Evolutionary conservation across 2,329 filamentous ascomycete species (phyloP).

Genomic region (Xylariaceae sp.): DNA sequence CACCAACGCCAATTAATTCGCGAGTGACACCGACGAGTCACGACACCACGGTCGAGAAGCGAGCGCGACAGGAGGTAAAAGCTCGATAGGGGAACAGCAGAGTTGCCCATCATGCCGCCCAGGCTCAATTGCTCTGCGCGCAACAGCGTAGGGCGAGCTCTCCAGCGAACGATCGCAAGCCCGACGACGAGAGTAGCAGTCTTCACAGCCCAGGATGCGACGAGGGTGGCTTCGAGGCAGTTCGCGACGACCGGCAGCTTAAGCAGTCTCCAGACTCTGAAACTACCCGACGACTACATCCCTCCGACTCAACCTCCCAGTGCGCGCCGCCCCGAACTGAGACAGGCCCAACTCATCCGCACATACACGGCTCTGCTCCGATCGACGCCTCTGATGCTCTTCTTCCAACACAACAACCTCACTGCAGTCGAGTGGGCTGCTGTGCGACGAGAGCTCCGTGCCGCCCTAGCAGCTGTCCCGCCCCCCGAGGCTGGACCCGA

Average conservation of each 20-base stretch:
- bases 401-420: constrained; percentile 71
- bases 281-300: constrained; percentile 43
- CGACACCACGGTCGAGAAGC: constrained; percentile 1
- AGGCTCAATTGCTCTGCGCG: constrained; percentile 25
- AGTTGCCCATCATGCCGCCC: constrained; percentile 22
- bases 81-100: background rate
- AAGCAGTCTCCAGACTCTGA: constrained; percentile 25
- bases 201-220: constrained; percentile 18
- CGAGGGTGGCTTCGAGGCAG: constrained; percentile 18
- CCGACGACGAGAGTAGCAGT: constrained; percentile 15
- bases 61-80: background rate
- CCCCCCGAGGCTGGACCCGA: constrained; percentile 32
- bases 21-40: constrained; percentile 3
- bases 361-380: constrained; percentile 85
- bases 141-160: constrained; percentile 22
- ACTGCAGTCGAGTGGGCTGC: constrained; percentile 68
- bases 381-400: constrained; percentile 75
- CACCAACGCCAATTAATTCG: background rate
- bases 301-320: constrained; percentile 79
- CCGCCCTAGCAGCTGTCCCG: constrained; percentile 41
- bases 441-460: constrained; percentile 62
- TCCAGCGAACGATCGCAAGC: constrained; percentile 19
- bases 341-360: constrained; percentile 82
- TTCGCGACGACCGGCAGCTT: constrained; percentile 27
- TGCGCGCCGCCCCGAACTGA: constrained; percentile 76